These are phyloP conservation scores for Daldinia sp. DNA, from an alignment of 2,329 filamentous ascomycete genomes.

Conservation along the genomic window DNA sequence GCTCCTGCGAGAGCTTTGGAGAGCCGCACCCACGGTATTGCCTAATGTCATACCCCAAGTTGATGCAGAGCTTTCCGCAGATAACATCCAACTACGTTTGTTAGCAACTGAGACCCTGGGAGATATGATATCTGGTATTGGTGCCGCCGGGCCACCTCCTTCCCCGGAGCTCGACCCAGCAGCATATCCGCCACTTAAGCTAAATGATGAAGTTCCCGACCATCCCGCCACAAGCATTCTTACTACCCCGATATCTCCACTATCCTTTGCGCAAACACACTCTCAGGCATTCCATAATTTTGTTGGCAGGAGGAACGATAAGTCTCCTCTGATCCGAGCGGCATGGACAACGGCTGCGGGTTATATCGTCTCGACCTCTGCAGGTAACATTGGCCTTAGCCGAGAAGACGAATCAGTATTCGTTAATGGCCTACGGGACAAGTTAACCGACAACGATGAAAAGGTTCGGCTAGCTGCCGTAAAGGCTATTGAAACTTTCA, in stretches of 20 bases:
- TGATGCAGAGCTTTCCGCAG: conserved; percentile 88
- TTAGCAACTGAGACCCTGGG: conserved; percentile 94
- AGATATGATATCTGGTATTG: conserved; percentile 93
- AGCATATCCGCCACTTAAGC: conserved; percentile 79
- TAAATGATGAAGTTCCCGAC: conserved; percentile 64
- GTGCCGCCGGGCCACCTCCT: conserved; percentile 84
- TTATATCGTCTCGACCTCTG: conserved; percentile 88
- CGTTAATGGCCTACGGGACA: conserved; percentile 77
- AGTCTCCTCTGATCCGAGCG: conserved; percentile 80
- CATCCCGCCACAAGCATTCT: conserved; percentile 68
- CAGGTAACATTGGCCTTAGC: conserved; percentile 87
- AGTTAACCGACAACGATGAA: conserved; percentile 88
- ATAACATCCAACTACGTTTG: conserved; percentile 84
- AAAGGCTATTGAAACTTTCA: conserved; percentile 81
- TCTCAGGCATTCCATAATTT: conserved; percentile 83
- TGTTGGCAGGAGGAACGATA: conserved; percentile 85
- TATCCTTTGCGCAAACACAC: conserved; percentile 88
- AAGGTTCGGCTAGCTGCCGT: conserved; percentile 91
- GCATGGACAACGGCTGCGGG: conserved; percentile 87
- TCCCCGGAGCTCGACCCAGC: conserved; percentile 77
- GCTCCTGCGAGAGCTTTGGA: conserved; percentile 91
- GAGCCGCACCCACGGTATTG: conserved; percentile 85
- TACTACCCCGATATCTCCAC: conserved; percentile 83
- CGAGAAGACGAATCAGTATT: conserved; percentile 81
- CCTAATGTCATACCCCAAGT: conserved; percentile 94